A percentile compares a stretch with the other conserved stretches of the same genome.
These are phyloP conservation scores for Globisporangium viniferum DNA, from an alignment of 352 stramenopile species.

Conservation along the genomic window DNA sequence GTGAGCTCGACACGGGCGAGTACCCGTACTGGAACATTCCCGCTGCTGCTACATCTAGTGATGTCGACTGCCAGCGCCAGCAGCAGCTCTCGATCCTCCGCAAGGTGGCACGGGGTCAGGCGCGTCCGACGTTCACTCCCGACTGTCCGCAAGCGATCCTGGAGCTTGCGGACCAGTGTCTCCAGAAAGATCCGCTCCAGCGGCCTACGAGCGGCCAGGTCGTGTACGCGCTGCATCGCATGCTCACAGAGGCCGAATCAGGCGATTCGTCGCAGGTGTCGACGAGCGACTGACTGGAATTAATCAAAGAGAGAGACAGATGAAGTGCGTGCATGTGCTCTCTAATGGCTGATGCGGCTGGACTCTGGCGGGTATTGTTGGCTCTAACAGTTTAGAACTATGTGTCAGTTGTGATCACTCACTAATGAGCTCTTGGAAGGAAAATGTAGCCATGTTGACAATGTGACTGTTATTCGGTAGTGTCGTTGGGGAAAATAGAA, in stretches of 20 bases:
- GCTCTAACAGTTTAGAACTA: no score
- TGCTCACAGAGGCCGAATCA: background rate
- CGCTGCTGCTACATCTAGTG: background rate
- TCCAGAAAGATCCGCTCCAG: background rate
- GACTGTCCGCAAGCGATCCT: slow-evolving; percentile 3
- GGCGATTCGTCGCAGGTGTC: background rate
- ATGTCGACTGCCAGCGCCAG: background rate
- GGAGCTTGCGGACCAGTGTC: background rate
- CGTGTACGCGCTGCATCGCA: background rate
- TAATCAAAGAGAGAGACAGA: background rate
- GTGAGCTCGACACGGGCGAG: background rate
- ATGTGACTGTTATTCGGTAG: background rate
- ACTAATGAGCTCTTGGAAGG: background rate
- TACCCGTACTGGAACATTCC: background rate
- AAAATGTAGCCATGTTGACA: background rate
- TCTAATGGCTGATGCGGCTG: no score
- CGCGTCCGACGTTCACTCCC: background rate
- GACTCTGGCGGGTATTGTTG: no score
- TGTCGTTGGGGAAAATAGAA: no score
- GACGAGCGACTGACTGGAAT: background rate
- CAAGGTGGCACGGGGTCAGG: background rate
- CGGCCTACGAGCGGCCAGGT: background rate
- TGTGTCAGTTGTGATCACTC: background rate
- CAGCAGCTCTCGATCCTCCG: slow-evolving; percentile 1
- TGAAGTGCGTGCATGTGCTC: background rate